These are phyloP conservation scores for Dryas integrifolia DNA, from an alignment of 331 rosid genomes.

Conservation along the genomic window DNA sequence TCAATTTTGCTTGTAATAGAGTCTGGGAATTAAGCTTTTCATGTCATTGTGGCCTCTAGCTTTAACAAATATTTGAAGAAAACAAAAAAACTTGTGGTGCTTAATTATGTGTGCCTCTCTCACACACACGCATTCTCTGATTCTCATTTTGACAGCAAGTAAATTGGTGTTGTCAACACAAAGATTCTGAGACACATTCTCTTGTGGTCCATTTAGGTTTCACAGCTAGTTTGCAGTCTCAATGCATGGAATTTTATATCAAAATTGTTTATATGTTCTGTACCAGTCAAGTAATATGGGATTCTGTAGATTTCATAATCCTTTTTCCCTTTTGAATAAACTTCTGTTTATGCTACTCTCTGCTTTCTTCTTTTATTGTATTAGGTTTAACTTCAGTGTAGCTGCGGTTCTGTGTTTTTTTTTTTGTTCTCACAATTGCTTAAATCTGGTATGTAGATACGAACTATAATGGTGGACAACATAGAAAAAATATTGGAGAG, in stretches of 20 bases:
- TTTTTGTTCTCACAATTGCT: slow-evolving; percentile 24
- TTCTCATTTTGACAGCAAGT: neutral
- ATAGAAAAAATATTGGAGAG: slow-evolving; percentile 93
- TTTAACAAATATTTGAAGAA: neutral
- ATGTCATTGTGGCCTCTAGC: neutral
- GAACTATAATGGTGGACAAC: slow-evolving; percentile 92
- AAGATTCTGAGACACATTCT: neutral
- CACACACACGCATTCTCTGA: too few species aligned
- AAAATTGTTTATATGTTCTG: neutral
- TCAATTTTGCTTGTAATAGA: slow-evolving; percentile 5
- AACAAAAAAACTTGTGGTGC: too few species aligned
- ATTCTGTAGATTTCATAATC: neutral
- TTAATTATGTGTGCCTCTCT: too few species aligned
- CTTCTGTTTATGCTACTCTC: slow-evolving; percentile 10
- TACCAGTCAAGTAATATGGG: neutral
- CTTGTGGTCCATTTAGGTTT: neutral
- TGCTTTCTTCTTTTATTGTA: neutral
- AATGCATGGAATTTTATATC: neutral
- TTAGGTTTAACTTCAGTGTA: neutral
- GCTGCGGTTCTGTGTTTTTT: slow-evolving; percentile 16
- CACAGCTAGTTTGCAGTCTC: slow-evolving; percentile 9
- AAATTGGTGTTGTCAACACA: neutral
- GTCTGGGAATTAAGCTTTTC: neutral
- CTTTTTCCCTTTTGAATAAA: neutral
- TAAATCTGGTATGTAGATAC: slow-evolving; percentile 53